Evolutionary conservation across 345 rosid genomes (phyloP).

Genomic region (Mangifera indica): DNA sequence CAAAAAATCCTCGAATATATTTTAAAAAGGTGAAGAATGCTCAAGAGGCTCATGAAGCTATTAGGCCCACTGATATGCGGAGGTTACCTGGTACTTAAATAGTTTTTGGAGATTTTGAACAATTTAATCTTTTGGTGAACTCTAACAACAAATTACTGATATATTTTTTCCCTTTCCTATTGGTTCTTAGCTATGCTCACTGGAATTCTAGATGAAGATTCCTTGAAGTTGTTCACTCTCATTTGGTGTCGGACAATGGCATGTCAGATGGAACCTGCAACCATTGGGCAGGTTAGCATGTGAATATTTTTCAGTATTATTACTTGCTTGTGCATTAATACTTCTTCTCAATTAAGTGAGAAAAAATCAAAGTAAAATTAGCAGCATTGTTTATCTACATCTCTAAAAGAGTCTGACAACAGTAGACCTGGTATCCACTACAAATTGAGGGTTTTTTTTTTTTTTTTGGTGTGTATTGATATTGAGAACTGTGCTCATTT

Average conservation of each 20-base stretch:
- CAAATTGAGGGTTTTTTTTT: too few relatives aligned
- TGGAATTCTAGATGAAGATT: slow-evolving; percentile 80
- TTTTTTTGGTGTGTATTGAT: not conserved
- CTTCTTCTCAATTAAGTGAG: not conserved
- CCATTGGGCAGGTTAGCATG: slow-evolving; percentile 61
- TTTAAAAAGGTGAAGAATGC: slow-evolving; percentile 96
- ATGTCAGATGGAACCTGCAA: slow-evolving; percentile 91
- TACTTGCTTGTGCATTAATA: not conserved
- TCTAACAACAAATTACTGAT: slow-evolving; percentile 11
- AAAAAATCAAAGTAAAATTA: slow-evolving; percentile 10
- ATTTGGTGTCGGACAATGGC: slow-evolving; percentile 93
- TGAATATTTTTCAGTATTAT: not conserved
- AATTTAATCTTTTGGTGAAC: slow-evolving; percentile 12
- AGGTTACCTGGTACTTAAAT: slow-evolving; percentile 70
- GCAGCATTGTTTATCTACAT: slow-evolving; percentile 1
- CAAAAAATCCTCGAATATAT: slow-evolving; percentile 64
- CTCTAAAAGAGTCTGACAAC: not conserved
- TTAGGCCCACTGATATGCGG: slow-evolving; percentile 84
- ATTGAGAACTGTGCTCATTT: not conserved
- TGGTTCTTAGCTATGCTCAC: slow-evolving; percentile 58
- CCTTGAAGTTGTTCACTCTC: slow-evolving; percentile 80
- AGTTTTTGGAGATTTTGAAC: slow-evolving; percentile 4
- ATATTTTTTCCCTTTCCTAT: slow-evolving; percentile 8
- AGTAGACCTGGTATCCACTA: too few relatives aligned
- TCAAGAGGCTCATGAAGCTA: slow-evolving; percentile 99